Evolutionary conservation across 768 basidiomycete species (phyloP).

Genomic region (Cystofilobasidium macerans): DNA sequence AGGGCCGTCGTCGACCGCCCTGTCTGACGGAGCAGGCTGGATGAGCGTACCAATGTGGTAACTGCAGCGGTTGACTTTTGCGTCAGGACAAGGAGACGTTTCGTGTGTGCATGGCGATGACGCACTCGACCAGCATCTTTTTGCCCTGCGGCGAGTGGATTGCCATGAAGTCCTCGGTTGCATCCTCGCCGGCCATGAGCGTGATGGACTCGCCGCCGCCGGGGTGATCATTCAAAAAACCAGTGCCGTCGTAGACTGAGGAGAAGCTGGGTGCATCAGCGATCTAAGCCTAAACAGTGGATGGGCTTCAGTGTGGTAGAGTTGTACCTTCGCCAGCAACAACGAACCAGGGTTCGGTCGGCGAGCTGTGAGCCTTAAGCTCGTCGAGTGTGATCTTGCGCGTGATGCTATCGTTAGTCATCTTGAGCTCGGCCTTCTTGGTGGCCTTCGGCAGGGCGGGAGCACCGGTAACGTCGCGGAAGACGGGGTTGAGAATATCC

Average conservation of each 20-base stretch:
- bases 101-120: neutral
- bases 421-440: conserved; percentile 34
- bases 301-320: too few relatives aligned
- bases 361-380: conserved; percentile 40
- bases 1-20: neutral
- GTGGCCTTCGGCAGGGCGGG: neutral
- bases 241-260: conserved; percentile 48
- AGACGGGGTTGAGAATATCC: conserved; percentile 44
- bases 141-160: conserved; percentile 51
- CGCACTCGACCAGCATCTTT: conserved; percentile 42
- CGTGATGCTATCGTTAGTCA: conserved; percentile 45
- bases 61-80: neutral
- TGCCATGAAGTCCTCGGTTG: conserved; percentile 55
- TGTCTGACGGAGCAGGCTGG: neutral
- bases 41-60: conserved; percentile 48
- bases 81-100: neutral
- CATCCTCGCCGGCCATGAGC: conserved; percentile 51
- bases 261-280: too few relatives aligned
- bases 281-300: too few relatives aligned
- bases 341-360: conserved; percentile 45
- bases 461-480: conserved; percentile 28
- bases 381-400: conserved; percentile 45
- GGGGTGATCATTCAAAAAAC: conserved; percentile 50
- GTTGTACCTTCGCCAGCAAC: conserved; percentile 42
- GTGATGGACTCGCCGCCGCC: conserved; percentile 49